A percentile compares a stretch with the other conserved stretches of the same genome.
Evolutionary conservation across 768 basidiomycete species (phyloP).

Genomic region (Termitomyces sp.): DNA sequence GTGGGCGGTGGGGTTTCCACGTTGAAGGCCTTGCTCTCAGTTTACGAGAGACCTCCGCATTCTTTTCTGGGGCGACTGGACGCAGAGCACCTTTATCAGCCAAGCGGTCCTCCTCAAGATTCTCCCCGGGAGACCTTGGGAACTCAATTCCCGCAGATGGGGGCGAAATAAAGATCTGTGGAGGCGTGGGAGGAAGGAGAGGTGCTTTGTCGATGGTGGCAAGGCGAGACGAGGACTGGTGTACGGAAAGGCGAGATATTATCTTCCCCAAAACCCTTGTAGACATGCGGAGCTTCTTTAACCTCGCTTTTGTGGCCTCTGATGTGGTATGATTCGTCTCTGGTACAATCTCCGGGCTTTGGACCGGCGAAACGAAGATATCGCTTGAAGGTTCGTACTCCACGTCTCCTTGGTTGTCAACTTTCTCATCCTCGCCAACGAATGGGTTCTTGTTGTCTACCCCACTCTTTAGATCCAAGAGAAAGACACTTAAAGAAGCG

Average conservation of each 20-base stretch:
- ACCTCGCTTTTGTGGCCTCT: not conserved
- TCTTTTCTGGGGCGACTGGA: not conserved
- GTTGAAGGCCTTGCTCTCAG: conserved; percentile 1
- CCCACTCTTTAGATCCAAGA: conserved; percentile 2
- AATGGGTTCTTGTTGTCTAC: not conserved
- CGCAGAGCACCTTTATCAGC: not conserved
- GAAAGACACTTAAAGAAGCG: conserved; percentile 1
- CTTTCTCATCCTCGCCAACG: not conserved
- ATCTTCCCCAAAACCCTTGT: conserved; percentile 12
- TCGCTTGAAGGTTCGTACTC: not conserved
- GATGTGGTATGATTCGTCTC: not conserved
- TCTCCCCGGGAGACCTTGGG: not conserved
- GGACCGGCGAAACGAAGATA: not conserved
- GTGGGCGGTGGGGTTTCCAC: conserved; percentile 15
- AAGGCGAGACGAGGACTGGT: not conserved
- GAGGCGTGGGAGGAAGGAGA: conserved; percentile 4
- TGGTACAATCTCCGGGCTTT: not conserved
- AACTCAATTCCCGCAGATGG: conserved; percentile 10
- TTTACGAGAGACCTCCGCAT: not conserved
- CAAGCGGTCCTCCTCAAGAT: not conserved
- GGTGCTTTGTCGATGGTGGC: not conserved
- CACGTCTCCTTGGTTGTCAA: not conserved
- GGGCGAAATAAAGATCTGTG: conserved; percentile 8
- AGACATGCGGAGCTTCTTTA: conserved; percentile 7
- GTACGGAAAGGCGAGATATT: conserved; percentile 11